phyloP scores from a whole-genome alignment of 495 filamentous ascomycete genomes.

The Cercophora scortea region DNA sequence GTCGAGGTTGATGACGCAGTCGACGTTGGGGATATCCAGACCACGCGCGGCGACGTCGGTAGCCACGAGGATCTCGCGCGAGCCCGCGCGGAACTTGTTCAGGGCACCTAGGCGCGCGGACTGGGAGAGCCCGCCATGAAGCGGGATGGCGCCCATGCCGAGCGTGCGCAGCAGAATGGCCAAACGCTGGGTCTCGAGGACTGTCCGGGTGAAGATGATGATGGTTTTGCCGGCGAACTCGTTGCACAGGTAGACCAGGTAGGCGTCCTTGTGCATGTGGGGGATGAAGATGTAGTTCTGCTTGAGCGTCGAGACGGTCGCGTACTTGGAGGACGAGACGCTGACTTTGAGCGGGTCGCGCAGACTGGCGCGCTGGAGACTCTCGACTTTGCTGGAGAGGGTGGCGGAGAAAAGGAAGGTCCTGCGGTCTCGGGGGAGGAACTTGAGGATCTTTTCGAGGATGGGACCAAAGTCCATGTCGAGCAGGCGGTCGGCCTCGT shows the following conservation, averaged over 20 bases:
- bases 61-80: constrained; percentile 79
- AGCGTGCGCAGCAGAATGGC: constrained; percentile 73
- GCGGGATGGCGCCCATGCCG: constrained; percentile 68
- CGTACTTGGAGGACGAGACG: constrained; percentile 70
- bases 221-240: constrained; percentile 73
- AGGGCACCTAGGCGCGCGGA: constrained; percentile 75
- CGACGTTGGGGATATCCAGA: constrained; percentile 89
- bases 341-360: constrained; percentile 66
- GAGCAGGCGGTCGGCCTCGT: constrained; percentile 86
- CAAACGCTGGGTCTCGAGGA: constrained; percentile 80
- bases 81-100: constrained; percentile 73
- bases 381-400: constrained; percentile 87
- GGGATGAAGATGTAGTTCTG: constrained; percentile 82
- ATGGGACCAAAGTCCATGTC: constrained; percentile 93
- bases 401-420: constrained; percentile 95
- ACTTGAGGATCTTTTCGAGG: constrained; percentile 86
- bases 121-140: constrained; percentile 87
- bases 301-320: constrained; percentile 77
- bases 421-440: constrained; percentile 68
- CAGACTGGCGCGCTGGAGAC: constrained; percentile 79
- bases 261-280: constrained; percentile 83
- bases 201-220: constrained; percentile 90
- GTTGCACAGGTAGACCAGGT: constrained; percentile 78
- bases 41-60: constrained; percentile 93
- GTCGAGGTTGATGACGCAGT: constrained; percentile 83